Percentiles rank a stretch among this genome's conserved stretches.
These are phyloP conservation scores for Globisporangium parvum DNA, from an alignment of 352 stramenopile genomes.

Conservation along the genomic window DNA sequence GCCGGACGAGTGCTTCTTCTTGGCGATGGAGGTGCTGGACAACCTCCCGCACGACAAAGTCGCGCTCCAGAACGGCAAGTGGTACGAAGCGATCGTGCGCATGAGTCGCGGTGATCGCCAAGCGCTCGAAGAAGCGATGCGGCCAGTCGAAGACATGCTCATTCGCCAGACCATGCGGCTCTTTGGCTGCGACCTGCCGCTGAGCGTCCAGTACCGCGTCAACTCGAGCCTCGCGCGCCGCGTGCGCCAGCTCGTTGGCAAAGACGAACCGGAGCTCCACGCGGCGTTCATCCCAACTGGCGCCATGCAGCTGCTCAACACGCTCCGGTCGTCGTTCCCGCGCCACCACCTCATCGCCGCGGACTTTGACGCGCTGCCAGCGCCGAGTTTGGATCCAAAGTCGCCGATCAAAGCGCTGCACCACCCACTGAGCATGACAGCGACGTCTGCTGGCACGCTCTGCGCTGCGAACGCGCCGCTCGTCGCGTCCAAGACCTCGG, in stretches of 20 bases:
- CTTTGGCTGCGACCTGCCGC: slow-evolving; percentile 69
- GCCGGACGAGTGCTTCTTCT: slow-evolving; percentile 63
- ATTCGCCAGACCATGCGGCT: slow-evolving; percentile 67
- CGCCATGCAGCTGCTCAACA: slow-evolving; percentile 84
- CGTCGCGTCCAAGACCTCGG: slow-evolving; percentile 78
- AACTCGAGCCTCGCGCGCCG: slow-evolving; percentile 46
- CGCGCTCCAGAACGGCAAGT: slow-evolving; percentile 60
- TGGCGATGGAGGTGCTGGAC: slow-evolving; percentile 88
- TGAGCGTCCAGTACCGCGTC: slow-evolving; percentile 53
- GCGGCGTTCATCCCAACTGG: slow-evolving; percentile 86
- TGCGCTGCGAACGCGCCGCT: slow-evolving; percentile 81
- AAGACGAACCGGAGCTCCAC: slow-evolving; percentile 40
- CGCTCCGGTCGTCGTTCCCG: slow-evolving; percentile 66
- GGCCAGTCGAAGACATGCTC: slow-evolving; percentile 57
- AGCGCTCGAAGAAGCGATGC: slow-evolving; percentile 38
- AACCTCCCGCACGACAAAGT: slow-evolving; percentile 92
- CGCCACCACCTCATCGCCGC: slow-evolving; percentile 84
- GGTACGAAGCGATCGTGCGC: slow-evolving; percentile 65
- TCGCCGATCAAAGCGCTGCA: slow-evolving; percentile 46
- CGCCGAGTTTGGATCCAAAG: slow-evolving; percentile 49
- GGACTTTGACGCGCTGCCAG: slow-evolving; percentile 84
- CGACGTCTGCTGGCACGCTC: slow-evolving; percentile 59
- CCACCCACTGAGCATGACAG: slow-evolving; percentile 59
- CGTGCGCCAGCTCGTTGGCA: slow-evolving; percentile 45
- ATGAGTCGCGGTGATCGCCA: slow-evolving; percentile 8